Evolutionary conservation across 805 yeast species (phyloP), one percentile per base, ranked within the genome.

Genomic region (Torulaspora gathmanii): DNA sequence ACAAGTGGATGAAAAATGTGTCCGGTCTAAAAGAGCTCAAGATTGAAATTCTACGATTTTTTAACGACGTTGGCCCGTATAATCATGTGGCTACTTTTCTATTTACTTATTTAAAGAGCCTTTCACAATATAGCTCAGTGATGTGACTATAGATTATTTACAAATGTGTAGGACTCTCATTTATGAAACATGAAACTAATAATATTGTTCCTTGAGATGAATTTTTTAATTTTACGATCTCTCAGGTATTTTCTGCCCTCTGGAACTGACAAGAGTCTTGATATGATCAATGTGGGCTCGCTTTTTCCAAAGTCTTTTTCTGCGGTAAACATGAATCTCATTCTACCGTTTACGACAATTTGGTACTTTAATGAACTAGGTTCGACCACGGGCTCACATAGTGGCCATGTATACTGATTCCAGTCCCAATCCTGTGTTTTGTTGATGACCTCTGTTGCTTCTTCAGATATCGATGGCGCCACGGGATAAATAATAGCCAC

Each of bases 391-490:
- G 64, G 61, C 47, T 72, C 73, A 0, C 64, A 43, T 6, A 57
- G 57, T 1, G 98, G 98, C 86, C 90, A 91, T n/a, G 59, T 63
- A 46, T 80, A 70, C 4, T 44, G 62, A 40, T 45, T 46, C 60
- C 55, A 60, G 5, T 42, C 29, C 47, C 49, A 31, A 7, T 40
- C 41, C 33, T 50, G 61, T 4, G 33, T 53, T 30, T 5, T 46
- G 22, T 40, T 51, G 2, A 81, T 55, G 2, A 60, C 52, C 47
- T 83, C 87, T 80, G 91, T 82, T 19, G 86, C 73, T 63, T 91
- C 98, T 56, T 91, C 98, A 0, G 87, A 78, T 6, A 80, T 73
- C 5, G 83, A 75, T 1, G 99, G 98, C 0, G 85, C 76, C 0
- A 90, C 84, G 0, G 97, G 96, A 2, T 91, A 72, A 65, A 86